Base-by-base conservation (phyloP, 1,284 basidiomycete genomes). In the Heterobasidion annosum region DNA sequence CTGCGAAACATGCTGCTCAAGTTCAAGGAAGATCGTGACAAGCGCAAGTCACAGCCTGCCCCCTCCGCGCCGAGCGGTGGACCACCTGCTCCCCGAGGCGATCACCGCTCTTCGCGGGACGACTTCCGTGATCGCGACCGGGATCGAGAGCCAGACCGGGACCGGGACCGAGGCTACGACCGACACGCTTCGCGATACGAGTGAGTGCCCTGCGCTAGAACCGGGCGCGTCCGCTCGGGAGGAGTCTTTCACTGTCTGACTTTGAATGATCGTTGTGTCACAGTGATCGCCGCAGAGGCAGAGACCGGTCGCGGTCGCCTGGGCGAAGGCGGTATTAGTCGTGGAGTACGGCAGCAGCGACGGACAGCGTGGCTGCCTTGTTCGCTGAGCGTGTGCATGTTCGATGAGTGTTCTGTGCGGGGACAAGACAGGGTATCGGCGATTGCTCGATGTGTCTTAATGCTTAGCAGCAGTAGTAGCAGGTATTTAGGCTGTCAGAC, bases 1-100 rank as follows among this genome's bases (percentile, higher is more conserved):
- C 77, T 99, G 59, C 88, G 97, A 54, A 93, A 96, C 73, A 89
- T 97, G 80, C 81, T 99, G 57, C 70, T 76, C 52, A 90, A 91
- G 67, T 96, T 94, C 71, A 85, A 84, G 61, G 91, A 93, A 67
- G 88, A 92, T 56, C 83, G 91, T 54, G 88, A 92, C 71, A 89
- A 91, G 68, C 85, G 88, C 57, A 88, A 89, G 69, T 77, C 71
- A 40, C 75, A 81, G 47, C 73, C 78, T 43, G 68, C 67, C 9
- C 58, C 71, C 50, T 62, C 68, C 8, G 63, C 66, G 4, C 55
- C 63, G 5, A 61, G 62, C 12, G 61, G 64, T 34, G 67, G 72
- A 34, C 58, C 69, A 4, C 68, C 70, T 48, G 68, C 66, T 43
- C 58, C 63, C n/a, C 37, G 58, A 34, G 48, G 54, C 34, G 63